Evolutionary conservation across 805 yeast genomes (phyloP), one percentile per base, ranked within the genome.

Genomic region (Hanseniaspora osmophila): DNA sequence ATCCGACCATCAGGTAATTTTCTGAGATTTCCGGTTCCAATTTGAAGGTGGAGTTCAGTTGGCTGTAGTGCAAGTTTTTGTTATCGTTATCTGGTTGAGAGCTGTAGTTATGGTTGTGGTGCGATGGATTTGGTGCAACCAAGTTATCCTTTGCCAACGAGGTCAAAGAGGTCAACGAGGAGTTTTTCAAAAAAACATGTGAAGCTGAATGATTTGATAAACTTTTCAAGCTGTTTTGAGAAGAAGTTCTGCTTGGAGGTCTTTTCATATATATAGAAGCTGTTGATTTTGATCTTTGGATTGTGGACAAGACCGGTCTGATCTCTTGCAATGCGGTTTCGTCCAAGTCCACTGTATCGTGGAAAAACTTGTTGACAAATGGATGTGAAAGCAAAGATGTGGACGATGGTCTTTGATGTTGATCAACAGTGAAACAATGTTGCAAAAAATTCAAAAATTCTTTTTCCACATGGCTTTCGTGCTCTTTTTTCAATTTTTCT

Each of bases 371-470:
- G n/a, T 50, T 52, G 2, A 61, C 53, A 42, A 61, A 61, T 1
- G 75, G 72, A 54, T 77, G 83, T 5, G 50, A 44, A 43, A 69
- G 56, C 35, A 75, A 64, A 30, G 67, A 64, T 2, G 53, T 56
- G 0, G 78, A 73, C 0, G 74, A 66, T 12, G 70, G 62, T 38
- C 90, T 66, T 44, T 66, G 52, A 0, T 48, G 45, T 1, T 74
- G 67, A 50, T 76, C 72, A 3, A 68, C 55, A 3, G 51, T 56
- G 47, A 81, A 72, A 55, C 88, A 81, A 27, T 60, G 51, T 11
- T 61, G 53, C n/a, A 81, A 65, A 52, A 82, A 79, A 48, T 74
- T 74, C 59, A 73, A 72, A 39, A 83, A 81, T n/a, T 64, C 63
- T 2, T 56, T 54, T 9, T 48, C 48, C 10, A 22, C 27, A 22